Conservation (phyloP, 768 basidiomycete genomes). For the Russula lepida region DNA sequence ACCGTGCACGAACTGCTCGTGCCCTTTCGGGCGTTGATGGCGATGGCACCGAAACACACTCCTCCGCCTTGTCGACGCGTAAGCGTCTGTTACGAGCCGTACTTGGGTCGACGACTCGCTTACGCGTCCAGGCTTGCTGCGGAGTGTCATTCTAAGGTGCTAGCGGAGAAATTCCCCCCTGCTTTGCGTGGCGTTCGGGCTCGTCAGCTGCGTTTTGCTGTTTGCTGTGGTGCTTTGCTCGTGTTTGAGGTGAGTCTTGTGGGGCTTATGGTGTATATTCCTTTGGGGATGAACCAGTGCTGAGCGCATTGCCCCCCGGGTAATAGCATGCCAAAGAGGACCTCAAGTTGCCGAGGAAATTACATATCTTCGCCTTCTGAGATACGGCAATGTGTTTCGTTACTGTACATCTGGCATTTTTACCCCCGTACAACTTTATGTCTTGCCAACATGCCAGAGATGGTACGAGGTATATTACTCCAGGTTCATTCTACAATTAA, state of each 20-base stretch:
- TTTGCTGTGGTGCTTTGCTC: conserved; percentile 1
- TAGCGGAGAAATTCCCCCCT: not conserved
- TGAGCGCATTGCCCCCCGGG: not conserved
- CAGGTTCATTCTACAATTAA: not conserved
- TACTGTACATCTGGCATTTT: not conserved
- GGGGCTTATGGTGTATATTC: not conserved
- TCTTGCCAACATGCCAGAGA: not conserved
- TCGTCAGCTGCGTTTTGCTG: not conserved
- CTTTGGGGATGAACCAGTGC: not conserved
- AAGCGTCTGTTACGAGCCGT: not conserved
- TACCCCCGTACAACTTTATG: not conserved
- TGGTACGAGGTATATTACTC: not conserved
- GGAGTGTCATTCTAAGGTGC: not conserved
- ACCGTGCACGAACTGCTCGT: not conserved
- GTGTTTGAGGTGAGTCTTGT: not conserved
- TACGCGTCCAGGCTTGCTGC: not conserved
- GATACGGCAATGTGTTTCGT: not conserved
- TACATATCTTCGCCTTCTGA: conserved; percentile 6
- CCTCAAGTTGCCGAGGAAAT: not conserved
- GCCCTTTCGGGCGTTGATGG: not conserved
- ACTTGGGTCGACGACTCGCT: not conserved
- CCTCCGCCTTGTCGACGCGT: not conserved
- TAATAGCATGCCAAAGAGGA: not conserved
- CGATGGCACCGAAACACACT: not conserved
- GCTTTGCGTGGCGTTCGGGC: not conserved